phyloP scores from a whole-genome alignment of 1,284 basidiomycete genomes.

The Fereydounia khargensis region DNA sequence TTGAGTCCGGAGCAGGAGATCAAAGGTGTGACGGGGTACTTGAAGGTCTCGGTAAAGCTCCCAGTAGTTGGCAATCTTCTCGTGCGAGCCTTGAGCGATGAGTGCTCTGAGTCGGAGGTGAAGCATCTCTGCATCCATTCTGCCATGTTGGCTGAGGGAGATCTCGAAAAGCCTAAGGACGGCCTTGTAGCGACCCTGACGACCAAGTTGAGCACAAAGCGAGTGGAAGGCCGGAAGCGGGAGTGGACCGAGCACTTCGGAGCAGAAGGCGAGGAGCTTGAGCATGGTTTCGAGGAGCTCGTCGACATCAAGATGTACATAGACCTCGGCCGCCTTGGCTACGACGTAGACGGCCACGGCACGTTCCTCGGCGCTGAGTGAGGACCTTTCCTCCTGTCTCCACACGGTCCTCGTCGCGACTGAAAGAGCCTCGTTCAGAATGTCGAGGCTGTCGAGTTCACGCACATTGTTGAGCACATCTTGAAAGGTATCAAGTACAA shows the following conservation, averaged over 20 bases:
- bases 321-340: constrained; percentile 18
- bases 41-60: constrained; percentile 2
- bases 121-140: constrained; percentile 21
- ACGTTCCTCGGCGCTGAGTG: constrained; percentile 1
- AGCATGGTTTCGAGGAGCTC: constrained; percentile 17
- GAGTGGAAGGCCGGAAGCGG: constrained; percentile 16
- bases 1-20: constrained; percentile 19
- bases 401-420: constrained; percentile 16
- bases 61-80: constrained; percentile 8
- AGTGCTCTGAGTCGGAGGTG: constrained; percentile 19
- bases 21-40: constrained; percentile 27
- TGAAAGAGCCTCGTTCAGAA: constrained; percentile 8
- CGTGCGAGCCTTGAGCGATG: constrained; percentile 6
- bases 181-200: constrained; percentile 9
- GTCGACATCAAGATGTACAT: constrained; percentile 14
- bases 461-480: constrained; percentile 7
- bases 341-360: constrained; percentile 13
- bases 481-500: constrained; percentile 23
- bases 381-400: constrained; percentile 2
- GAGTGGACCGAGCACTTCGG: constrained; percentile 7
- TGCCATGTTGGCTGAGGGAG: constrained; percentile 7
- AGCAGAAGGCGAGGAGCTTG: constrained; percentile 11
- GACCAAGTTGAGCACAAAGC: constrained; percentile 10
- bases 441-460: constrained; percentile 7
- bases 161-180: constrained; percentile 15